Evolutionary conservation across 2,329 filamentous ascomycete species (phyloP).

Genomic region (Ceratocystiopsis minuta): DNA sequence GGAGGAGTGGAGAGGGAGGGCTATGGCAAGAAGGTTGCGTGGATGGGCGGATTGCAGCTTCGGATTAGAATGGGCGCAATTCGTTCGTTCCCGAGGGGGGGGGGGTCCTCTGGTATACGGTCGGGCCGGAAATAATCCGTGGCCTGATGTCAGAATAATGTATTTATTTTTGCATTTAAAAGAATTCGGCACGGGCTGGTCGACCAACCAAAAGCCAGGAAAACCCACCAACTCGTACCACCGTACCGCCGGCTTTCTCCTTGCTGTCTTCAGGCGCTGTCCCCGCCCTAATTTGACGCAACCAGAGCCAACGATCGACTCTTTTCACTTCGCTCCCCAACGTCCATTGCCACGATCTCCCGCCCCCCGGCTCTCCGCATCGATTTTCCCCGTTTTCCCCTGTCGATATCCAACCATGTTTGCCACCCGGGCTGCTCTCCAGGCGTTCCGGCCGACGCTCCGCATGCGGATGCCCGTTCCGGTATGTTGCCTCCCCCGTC

Average conservation of each 20-base stretch:
- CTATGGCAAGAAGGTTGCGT: background rate
- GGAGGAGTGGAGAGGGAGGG: too few relatives aligned
- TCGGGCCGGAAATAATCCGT: background rate
- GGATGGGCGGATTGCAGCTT: slow-evolving; percentile 5
- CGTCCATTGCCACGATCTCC: background rate
- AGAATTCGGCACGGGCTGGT: background rate
- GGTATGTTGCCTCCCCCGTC: slow-evolving; percentile 32
- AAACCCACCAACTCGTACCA: slow-evolving; percentile 1
- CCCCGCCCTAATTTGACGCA: slow-evolving; percentile 9
- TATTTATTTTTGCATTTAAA: slow-evolving; percentile 2
- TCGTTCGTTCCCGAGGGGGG: slow-evolving; percentile 7
- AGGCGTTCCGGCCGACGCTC: slow-evolving; percentile 47
- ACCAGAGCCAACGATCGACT: too few relatives aligned
- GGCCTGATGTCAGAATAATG: background rate
- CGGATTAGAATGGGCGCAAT: slow-evolving; percentile 10
- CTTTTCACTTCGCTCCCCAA: too few relatives aligned
- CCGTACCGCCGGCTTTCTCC: background rate
- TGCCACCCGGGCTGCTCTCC: slow-evolving; percentile 40
- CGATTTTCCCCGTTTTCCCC: slow-evolving; percentile 9
- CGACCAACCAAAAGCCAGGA: slow-evolving; percentile 8
- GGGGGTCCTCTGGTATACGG: background rate
- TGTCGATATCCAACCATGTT: slow-evolving; percentile 23
- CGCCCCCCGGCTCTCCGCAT: slow-evolving; percentile 9
- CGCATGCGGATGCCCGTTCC: slow-evolving; percentile 55
- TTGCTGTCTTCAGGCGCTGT: background rate